Conservation (phyloP, 2,329 filamentous ascomycete species). For the Drechmeria coniospora region DNA sequence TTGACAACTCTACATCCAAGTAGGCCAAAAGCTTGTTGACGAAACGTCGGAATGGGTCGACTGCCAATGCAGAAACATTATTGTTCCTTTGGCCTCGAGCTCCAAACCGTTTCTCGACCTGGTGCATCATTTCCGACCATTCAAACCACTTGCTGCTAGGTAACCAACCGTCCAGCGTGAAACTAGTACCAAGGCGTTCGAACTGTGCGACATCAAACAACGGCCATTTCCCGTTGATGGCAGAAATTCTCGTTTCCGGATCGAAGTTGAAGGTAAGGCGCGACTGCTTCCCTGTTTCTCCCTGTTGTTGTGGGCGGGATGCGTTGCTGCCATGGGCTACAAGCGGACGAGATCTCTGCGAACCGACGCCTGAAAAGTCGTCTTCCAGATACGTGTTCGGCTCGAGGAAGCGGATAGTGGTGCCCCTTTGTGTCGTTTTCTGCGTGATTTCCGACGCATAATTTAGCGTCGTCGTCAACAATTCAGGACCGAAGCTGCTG, state of each 20-base stretch:
- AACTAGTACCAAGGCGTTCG: constrained; percentile 20
- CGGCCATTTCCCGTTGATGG: constrained; percentile 17
- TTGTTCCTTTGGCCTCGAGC: constrained; percentile 4
- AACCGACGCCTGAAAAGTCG: too few relatives aligned
- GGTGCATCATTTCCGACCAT: constrained; percentile 14
- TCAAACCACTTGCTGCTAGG: constrained; percentile 21
- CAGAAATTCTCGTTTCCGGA: constrained; percentile 9
- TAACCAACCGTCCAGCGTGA: constrained; percentile 28
- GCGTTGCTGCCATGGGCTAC: too few relatives aligned
- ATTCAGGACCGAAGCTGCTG: not conserved
- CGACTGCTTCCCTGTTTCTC: too few relatives aligned
- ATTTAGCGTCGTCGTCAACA: too few relatives aligned
- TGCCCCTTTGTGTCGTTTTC: not conserved
- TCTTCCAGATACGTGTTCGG: constrained; percentile 25
- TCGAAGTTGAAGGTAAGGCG: constrained; percentile 3
- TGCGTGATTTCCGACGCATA: too few relatives aligned
- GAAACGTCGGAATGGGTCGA: constrained; percentile 9
- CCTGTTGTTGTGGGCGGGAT: too few relatives aligned
- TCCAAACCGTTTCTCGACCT: constrained; percentile 13
- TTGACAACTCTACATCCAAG: constrained; percentile 30
- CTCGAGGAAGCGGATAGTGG: constrained; percentile 22
- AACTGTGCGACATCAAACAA: constrained; percentile 17
- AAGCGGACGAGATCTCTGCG: too few relatives aligned
- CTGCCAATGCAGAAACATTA: constrained; percentile 2
- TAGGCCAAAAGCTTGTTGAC: constrained; percentile 21